Percentiles rank a stretch among this genome's conserved stretches.
Evolutionary conservation across 75 land plant species (phyloP).

Genomic region (Pinus tabuliformis): DNA sequence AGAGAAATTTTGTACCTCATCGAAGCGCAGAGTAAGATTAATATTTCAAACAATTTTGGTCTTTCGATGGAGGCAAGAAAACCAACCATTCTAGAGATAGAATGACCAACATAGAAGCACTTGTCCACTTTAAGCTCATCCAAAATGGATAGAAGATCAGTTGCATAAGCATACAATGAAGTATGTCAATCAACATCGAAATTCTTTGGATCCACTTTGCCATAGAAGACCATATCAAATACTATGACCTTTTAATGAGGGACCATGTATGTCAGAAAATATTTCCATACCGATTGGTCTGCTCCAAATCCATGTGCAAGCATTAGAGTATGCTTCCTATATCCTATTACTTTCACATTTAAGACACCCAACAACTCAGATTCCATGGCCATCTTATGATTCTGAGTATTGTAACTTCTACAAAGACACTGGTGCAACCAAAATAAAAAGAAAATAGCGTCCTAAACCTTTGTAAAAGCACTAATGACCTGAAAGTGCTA

Average conservation of each 20-base stretch:
- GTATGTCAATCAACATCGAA: conserved; percentile 19
- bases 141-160: conserved; percentile 21
- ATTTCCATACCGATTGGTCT: conserved; percentile 29
- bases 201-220: conserved; percentile 20
- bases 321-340: conserved; percentile 16
- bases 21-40: conserved; percentile 22
- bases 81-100: conserved; percentile 32
- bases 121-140: conserved; percentile 22
- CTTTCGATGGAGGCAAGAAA: conserved; percentile 25
- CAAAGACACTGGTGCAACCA: too few relatives aligned
- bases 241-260: conserved; percentile 15
- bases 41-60: conserved; percentile 28
- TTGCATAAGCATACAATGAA: conserved; percentile 20
- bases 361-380: conserved; percentile 18
- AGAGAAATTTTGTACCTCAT: background rate
- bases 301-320: conserved; percentile 32
- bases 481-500: too few relatives aligned
- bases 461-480: too few relatives aligned
- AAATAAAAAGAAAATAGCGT: too few relatives aligned
- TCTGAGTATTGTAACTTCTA: too few relatives aligned
- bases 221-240: conserved; percentile 24
- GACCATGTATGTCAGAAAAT: conserved; percentile 25
- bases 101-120: conserved; percentile 25
- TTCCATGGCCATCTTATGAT: background rate
- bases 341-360: conserved; percentile 19